Conservation (phyloP, 1,139 yeast species). For the Spathaspora sp. region DNA sequence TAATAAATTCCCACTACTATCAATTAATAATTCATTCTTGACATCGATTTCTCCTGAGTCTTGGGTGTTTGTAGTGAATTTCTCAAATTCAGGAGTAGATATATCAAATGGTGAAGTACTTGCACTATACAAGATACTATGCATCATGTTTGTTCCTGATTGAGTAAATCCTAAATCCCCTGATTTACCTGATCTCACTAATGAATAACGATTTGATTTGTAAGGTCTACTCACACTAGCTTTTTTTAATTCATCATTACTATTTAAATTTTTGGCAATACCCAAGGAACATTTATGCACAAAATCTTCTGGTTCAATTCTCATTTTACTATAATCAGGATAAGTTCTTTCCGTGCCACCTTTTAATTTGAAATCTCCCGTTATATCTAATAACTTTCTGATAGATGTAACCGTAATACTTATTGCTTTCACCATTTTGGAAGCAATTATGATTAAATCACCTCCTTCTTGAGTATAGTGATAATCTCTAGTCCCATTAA, state of each 20-base stretch:
- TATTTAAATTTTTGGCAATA: constrained; percentile 38
- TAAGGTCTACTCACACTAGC: constrained; percentile 17
- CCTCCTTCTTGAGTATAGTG: constrained; percentile 68
- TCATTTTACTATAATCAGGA: constrained; percentile 64
- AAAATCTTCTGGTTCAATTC: constrained; percentile 63
- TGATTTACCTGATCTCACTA: constrained; percentile 58
- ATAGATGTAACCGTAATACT: constrained; percentile 49
- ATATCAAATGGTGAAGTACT: constrained; percentile 46
- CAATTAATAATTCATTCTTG: constrained; percentile 47
- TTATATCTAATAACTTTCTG: constrained; percentile 42
- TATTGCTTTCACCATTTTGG: constrained; percentile 63
- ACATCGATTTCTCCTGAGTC: constrained; percentile 7
- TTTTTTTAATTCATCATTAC: constrained; percentile 13
- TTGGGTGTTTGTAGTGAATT: constrained; percentile 23
- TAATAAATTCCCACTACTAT: constrained; percentile 51
- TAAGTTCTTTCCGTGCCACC: constrained; percentile 59
- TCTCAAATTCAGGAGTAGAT: constrained; percentile 37
- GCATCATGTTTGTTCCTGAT: constrained; percentile 58
- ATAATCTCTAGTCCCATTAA: constrained; percentile 31
- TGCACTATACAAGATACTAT: constrained; percentile 46
- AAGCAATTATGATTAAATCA: constrained; percentile 57
- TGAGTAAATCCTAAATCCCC: constrained; percentile 53
- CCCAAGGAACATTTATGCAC: constrained; percentile 64
- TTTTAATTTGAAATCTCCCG: constrained; percentile 68
- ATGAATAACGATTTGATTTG: constrained; percentile 50